Conservation (phyloP, 805 yeast species). For the Candida ortonii region DNA sequence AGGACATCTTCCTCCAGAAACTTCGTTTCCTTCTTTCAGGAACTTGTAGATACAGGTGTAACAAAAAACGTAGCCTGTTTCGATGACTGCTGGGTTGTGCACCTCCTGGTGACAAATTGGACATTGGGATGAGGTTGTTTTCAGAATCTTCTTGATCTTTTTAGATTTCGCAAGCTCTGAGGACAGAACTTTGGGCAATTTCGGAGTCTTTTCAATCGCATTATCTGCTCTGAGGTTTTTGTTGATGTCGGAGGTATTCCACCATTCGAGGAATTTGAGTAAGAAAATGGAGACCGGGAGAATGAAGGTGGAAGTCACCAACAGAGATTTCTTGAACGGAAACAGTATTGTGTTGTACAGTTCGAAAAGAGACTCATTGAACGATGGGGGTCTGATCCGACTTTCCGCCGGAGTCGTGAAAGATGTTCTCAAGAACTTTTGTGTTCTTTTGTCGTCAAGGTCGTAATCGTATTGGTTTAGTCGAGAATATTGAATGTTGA, state of each 20-base stretch:
- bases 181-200: constrained; percentile 32
- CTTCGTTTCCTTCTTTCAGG: constrained; percentile 46
- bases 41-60: constrained; percentile 78
- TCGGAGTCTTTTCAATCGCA: constrained; percentile 19
- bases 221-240: constrained; percentile 49
- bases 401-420: constrained; percentile 18
- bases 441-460: constrained; percentile 31
- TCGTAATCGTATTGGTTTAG: constrained; percentile 50
- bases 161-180: constrained; percentile 12
- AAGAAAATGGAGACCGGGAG: constrained; percentile 82
- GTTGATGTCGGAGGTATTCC: constrained; percentile 73
- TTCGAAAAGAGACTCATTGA: constrained; percentile 34
- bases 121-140: constrained; percentile 43
- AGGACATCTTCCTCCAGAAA: constrained; percentile 75
- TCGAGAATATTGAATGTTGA: constrained; percentile 65
- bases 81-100: constrained; percentile 80
- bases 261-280: constrained; percentile 88
- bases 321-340: constrained; percentile 27
- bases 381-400: constrained; percentile 41
- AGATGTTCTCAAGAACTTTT: constrained; percentile 10
- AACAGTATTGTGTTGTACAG: constrained; percentile 9
- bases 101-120: constrained; percentile 66
- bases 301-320: constrained; percentile 38
- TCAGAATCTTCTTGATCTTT: constrained; percentile 16
- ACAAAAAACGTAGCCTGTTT: constrained; percentile 89